These are phyloP conservation scores for Centella asiatica DNA, from an alignment of 129 eudicot species.

Conservation along the genomic window DNA sequence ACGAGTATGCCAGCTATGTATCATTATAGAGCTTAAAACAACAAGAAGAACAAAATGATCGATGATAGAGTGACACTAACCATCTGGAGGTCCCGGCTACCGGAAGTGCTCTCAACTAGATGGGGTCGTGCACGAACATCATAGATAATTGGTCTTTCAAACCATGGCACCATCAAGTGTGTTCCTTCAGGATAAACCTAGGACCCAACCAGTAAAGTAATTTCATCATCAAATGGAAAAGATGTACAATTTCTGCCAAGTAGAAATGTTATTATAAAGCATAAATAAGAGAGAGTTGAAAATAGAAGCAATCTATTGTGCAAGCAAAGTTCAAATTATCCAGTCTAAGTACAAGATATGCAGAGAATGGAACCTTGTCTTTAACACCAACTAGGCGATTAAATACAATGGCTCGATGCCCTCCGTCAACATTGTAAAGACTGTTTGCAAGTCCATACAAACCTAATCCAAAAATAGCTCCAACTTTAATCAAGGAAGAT, in stretches of 20 bases:
- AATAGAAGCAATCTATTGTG: not conserved
- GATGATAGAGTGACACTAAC: slow-evolving; percentile 10
- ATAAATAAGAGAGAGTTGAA: not conserved
- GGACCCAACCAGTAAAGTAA: not conserved
- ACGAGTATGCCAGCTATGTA: not conserved
- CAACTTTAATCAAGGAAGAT: slow-evolving; percentile 49
- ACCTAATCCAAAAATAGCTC: slow-evolving; percentile 47
- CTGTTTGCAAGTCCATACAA: slow-evolving; percentile 49
- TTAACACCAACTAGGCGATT: slow-evolving; percentile 60
- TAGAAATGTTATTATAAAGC: not conserved
- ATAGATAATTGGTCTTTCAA: slow-evolving; percentile 46
- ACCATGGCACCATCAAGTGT: slow-evolving; percentile 47
- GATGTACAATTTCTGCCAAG: not conserved
- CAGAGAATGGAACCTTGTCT: slow-evolving; percentile 39
- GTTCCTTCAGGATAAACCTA: slow-evolving; percentile 56
- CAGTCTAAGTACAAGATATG: not conserved
- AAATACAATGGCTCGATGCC: slow-evolving; percentile 66
- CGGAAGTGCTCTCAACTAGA: slow-evolving; percentile 51
- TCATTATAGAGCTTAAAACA: not conserved
- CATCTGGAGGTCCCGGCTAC: slow-evolving; percentile 53
- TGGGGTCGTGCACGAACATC: slow-evolving; percentile 59
- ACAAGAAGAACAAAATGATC: no score
- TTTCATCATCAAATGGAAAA: not conserved
- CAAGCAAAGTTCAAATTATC: not conserved
- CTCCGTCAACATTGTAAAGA: slow-evolving; percentile 67